Base-by-base conservation (phyloP, 2,329 filamentous ascomycete genomes). In the Colletotrichum endophyticum region DNA sequence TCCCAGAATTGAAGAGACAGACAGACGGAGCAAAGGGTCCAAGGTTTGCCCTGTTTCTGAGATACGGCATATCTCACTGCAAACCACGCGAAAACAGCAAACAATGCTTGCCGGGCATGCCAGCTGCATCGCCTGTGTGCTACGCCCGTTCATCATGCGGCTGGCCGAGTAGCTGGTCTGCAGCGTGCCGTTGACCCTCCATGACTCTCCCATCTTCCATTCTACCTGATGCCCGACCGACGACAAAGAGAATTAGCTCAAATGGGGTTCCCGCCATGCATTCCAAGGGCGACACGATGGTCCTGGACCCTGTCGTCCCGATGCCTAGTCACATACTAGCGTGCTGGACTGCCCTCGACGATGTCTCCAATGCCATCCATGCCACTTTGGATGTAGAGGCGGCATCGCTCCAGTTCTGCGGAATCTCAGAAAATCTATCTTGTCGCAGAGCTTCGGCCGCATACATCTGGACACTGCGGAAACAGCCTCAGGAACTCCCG, bases 91-190 rank as follows among this genome's bases (percentile, higher is more conserved):
- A 59, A 36, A 64, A 15, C 57, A 73, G 64, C 70, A 73, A 76
- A 69, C 70, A 68, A 69, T 61, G 27, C 36, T 22, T 27, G 44
- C 22, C 11, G 25, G 70, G 30, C 44, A 53, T 53, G 44, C 44
- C 44, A 53, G 34, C 59, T 66, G 19, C 63, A 39, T 56, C 13
- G 27, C 32, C 32, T 8, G 28, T 19, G 16, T 59, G 44, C 64
- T 56, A 62, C n/a, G 32, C 27, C 66, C 32, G 39, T 56, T 30
- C 39, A 16, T 57, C 15, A 73, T 75, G 74, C 70, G 59, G 70
- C 74, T 73, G 64, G 34, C 74, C 57, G 70, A 73, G 64, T 19
- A 73, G 57, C 70, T 70, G 57, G 44, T 25, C 70, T 73, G 73
- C 70, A 22, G 70, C 59, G 22, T 73, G 73, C 70, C 70, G 53